These are phyloP conservation scores for Carex pumila DNA, from an alignment of 176 grass and related monocot species.

Conservation along the genomic window DNA sequence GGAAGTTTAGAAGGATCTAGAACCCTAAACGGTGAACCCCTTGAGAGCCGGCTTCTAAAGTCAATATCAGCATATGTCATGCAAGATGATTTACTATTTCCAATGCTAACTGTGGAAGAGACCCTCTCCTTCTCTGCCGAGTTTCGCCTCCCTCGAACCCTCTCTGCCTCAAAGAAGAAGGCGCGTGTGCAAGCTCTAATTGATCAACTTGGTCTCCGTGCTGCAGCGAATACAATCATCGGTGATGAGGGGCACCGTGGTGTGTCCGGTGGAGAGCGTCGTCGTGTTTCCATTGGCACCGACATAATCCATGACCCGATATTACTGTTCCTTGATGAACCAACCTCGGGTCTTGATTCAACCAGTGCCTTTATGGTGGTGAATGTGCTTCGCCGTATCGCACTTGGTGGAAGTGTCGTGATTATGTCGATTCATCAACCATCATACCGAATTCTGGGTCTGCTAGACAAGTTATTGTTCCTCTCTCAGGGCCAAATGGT, in stretches of 20 bases:
- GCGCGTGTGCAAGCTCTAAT: constrained; percentile 71
- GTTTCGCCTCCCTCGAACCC: constrained; percentile 69
- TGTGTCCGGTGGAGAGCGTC: constrained; percentile 74
- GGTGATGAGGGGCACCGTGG: constrained; percentile 93
- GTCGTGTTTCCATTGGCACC: constrained; percentile 69
- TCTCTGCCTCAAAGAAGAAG: constrained; percentile 65
- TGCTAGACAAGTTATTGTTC: constrained; percentile 66
- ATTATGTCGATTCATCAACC: constrained; percentile 91
- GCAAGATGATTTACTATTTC: constrained; percentile 93
- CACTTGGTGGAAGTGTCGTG: constrained; percentile 75
- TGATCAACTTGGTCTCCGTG: constrained; percentile 73
- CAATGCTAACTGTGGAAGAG: constrained; percentile 90
- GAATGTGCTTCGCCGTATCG: constrained; percentile 76
- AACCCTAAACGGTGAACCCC: no score
- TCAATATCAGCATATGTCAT: constrained; percentile 43
- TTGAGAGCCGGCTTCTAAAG: no score
- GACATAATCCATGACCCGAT: constrained; percentile 96
- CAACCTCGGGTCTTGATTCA: constrained; percentile 45
- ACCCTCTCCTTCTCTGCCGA: constrained; percentile 89
- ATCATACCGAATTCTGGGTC: constrained; percentile 65
- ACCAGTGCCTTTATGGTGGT: constrained; percentile 88
- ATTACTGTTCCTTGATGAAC: constrained; percentile 91
- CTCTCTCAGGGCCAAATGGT: constrained; percentile 62
- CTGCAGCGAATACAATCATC: constrained; percentile 71
- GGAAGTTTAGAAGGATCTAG: no score